These are phyloP conservation scores for Kwoniella shivajii DNA, from an alignment of 1,284 basidiomycete genomes.

Conservation along the genomic window DNA sequence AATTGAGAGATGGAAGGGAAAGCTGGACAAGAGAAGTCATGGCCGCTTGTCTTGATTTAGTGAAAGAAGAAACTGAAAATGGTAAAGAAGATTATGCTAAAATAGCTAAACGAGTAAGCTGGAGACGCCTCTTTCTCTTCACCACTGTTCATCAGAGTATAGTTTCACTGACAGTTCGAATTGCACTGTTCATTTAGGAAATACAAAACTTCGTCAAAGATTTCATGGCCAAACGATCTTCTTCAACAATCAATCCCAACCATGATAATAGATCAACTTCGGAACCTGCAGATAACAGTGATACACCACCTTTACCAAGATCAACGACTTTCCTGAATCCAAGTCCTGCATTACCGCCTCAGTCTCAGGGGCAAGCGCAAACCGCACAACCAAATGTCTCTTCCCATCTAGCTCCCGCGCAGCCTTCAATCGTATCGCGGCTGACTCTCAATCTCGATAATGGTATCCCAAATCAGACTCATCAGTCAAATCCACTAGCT, in stretches of 20 bases:
- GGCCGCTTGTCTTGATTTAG: constrained; percentile 6
- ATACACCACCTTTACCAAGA: neutral
- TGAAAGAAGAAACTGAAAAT: constrained; percentile 14
- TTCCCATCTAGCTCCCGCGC: no score
- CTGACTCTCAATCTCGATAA: neutral
- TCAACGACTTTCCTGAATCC: neutral
- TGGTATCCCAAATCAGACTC: neutral
- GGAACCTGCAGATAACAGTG: neutral
- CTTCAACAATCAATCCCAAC: neutral
- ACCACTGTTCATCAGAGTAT: neutral
- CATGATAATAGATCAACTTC: constrained; percentile 2
- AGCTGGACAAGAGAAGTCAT: constrained; percentile 17
- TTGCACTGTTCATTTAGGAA: neutral
- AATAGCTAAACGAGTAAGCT: constrained; percentile 12
- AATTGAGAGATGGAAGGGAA: constrained; percentile 13
- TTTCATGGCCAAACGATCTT: constrained; percentile 8
- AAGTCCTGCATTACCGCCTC: no score
- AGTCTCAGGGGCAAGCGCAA: no score
- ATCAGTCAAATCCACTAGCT: neutral
- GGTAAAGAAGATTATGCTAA: constrained; percentile 13
- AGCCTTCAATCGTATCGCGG: neutral
- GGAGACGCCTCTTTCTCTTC: no score
- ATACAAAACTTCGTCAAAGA: constrained; percentile 5
- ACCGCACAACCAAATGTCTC: no score
- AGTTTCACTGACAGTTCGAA: neutral